Evolutionary conservation across 2,329 filamentous ascomycete species (phyloP), one percentile per base, ranked within the genome.

Genomic region (Tolypocladium paradoxum): DNA sequence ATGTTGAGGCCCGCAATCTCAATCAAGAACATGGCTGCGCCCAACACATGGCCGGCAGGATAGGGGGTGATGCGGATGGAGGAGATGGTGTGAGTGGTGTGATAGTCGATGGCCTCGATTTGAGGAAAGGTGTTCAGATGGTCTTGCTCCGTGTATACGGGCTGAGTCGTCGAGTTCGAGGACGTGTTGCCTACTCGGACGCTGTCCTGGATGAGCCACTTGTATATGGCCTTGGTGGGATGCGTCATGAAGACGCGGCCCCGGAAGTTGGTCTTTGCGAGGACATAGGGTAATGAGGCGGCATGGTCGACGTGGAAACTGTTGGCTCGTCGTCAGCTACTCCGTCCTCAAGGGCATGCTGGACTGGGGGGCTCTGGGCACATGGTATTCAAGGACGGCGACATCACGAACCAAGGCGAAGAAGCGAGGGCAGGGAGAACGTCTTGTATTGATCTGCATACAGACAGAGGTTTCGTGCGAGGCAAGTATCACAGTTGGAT

Each of bases 231-330:
- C 70, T 99, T 97, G 48, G 93, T 99, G 2, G 93, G 90, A 75
- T 99, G 93, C 50, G 93, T 99, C 92, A 97, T 99, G 75, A 96
- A 97, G 56, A 97, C 92, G 24, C 91, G 84, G 49, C 93, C 93
- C 59, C 88, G 87, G 76, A 99, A 99, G 70, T 96, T 96, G 37
- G 93, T 97, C 75, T 99, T 99, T 59, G 92, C 88, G 59, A 99
- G 81, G 55, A 99, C 93, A 68, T 97, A 99, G 46, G 93, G 93
- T 48, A 99, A 76, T n/a, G 92, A 96, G 18, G 92, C 92, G n/a
- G 93, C 93, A 74, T 99, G 93, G 66, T 99, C 93, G 68, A 97
- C 80, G 70, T 99, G 93, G 67, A 99, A 99, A 87, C 92, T 96
- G 60, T 61, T 53, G 38, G 49, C 55, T 52, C 11, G n/a, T 56